phyloP scores from a whole-genome alignment of 2,329 filamentous ascomycete species.

The Chrysoporthe deuterocubensis region DNA sequence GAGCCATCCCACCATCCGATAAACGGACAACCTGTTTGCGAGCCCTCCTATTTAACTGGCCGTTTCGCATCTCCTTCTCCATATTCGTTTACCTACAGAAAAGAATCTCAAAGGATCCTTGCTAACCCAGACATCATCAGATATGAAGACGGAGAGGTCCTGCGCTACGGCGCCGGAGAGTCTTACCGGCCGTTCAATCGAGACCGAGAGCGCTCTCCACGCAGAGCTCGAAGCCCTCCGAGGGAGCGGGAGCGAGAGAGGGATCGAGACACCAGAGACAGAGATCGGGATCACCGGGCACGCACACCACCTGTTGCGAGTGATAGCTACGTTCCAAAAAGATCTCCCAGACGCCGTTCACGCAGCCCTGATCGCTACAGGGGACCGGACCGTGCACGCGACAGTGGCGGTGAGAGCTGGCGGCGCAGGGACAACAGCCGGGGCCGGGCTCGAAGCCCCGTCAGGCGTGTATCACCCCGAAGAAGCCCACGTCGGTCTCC shows the following conservation, averaged over 20 bases:
- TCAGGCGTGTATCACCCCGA: slow-evolving; percentile 40
- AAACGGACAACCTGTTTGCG: neutral
- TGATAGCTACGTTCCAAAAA: slow-evolving; percentile 48
- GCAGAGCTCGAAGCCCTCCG: slow-evolving; percentile 37
- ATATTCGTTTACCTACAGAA: neutral
- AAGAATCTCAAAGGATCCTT: neutral
- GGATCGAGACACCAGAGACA: slow-evolving; percentile 37
- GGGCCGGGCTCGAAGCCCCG: slow-evolving; percentile 42
- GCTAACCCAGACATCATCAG: slow-evolving; percentile 40
- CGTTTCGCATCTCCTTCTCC: neutral
- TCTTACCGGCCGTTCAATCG: slow-evolving; percentile 62
- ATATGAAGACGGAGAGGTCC: slow-evolving; percentile 66
- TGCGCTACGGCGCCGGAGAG: slow-evolving; percentile 64
- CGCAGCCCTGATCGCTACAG: slow-evolving; percentile 47
- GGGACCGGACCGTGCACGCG: slow-evolving; percentile 41
- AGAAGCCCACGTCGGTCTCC: slow-evolving; percentile 38
- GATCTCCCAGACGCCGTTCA: slow-evolving; percentile 47
- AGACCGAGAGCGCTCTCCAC: slow-evolving; percentile 30
- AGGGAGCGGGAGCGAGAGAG: slow-evolving; percentile 43
- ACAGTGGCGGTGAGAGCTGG: slow-evolving; percentile 41
- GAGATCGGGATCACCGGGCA: slow-evolving; percentile 32
- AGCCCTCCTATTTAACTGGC: neutral
- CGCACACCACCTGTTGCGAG: slow-evolving; percentile 38
- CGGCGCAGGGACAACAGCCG: slow-evolving; percentile 46
- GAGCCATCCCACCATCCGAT: neutral